Evolutionary conservation across 441 rosid species (phyloP).

Genomic region (Pelargonium australe): DNA sequence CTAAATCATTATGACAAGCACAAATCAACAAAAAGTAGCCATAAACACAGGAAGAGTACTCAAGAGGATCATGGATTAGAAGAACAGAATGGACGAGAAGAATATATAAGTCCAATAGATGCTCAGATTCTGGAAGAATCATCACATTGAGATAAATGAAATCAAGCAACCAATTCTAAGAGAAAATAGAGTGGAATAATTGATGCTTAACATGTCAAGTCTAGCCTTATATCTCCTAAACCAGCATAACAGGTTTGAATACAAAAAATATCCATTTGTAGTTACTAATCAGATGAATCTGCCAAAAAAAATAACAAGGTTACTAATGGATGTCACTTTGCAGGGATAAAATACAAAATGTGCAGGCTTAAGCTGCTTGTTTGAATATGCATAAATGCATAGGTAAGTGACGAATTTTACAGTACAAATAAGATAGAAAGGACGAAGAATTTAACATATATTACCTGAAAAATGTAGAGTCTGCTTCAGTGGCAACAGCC

Average conservation of each 20-base stretch:
- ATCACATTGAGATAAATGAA: not conserved
- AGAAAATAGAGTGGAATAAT: too few species aligned
- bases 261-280: too few species aligned
- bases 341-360: not conserved
- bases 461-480: slow-evolving; percentile 94
- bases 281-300: too few species aligned
- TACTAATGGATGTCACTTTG: too few species aligned
- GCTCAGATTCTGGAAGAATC: not conserved
- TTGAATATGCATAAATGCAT: too few species aligned
- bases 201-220: too few species aligned
- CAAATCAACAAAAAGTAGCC: not conserved
- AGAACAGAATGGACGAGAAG: not conserved
- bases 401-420: not conserved
- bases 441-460: slow-evolving; percentile 3
- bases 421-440: not conserved
- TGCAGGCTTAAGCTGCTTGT: not conserved
- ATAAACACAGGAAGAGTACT: not conserved
- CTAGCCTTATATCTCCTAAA: too few species aligned
- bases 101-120: not conserved
- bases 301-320: too few species aligned
- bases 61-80: not conserved
- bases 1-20: not conserved
- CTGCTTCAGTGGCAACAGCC: slow-evolving; percentile 99
- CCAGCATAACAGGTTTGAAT: too few species aligned
- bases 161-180: not conserved